Percentiles rank a stretch among this genome's conserved stretches.
These are phyloP conservation scores for Chrysanthemum lavandulifolium DNA, from an alignment of 129 eudicot genomes.

Conservation along the genomic window DNA sequence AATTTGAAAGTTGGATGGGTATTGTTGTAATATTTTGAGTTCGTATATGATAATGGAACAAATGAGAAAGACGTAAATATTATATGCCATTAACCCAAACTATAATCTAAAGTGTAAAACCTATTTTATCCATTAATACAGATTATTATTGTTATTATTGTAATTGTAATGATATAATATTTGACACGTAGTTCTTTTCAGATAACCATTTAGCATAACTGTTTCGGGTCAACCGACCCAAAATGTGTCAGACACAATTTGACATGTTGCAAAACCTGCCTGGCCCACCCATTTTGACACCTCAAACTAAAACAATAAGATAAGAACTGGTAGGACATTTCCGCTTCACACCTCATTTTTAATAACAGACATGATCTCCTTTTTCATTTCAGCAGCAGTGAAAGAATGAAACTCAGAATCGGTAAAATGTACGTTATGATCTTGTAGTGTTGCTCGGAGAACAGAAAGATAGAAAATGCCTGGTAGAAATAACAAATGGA, in stretches of 20 bases:
- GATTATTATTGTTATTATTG: too few species aligned
- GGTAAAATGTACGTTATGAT: conserved; percentile 71
- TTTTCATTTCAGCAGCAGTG: conserved; percentile 71
- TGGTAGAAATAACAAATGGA: conserved; percentile 72
- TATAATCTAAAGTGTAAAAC: too few species aligned
- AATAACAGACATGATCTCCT: conserved; percentile 68
- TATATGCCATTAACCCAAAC: too few species aligned
- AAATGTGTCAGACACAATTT: neutral
- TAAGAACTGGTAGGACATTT: neutral
- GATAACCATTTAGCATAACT: too few species aligned
- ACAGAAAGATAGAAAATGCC: conserved; percentile 61
- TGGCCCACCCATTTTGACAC: neutral
- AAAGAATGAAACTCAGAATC: conserved; percentile 75
- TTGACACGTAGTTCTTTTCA: too few species aligned
- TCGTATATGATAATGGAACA: too few species aligned
- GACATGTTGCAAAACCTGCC: neutral
- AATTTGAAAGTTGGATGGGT: too few species aligned
- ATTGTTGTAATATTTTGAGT: too few species aligned
- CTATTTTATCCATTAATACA: too few species aligned
- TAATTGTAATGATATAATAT: too few species aligned
- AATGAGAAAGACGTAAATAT: too few species aligned
- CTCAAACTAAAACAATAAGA: neutral
- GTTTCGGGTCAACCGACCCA: neutral
- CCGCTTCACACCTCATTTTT: conserved; percentile 64
- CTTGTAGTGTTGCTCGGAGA: conserved; percentile 64